Percentiles rank a stretch among this genome's conserved stretches.
phyloP scores from a whole-genome alignment of 2,329 filamentous ascomycete species.

The Ophiostoma angusticollis region DNA sequence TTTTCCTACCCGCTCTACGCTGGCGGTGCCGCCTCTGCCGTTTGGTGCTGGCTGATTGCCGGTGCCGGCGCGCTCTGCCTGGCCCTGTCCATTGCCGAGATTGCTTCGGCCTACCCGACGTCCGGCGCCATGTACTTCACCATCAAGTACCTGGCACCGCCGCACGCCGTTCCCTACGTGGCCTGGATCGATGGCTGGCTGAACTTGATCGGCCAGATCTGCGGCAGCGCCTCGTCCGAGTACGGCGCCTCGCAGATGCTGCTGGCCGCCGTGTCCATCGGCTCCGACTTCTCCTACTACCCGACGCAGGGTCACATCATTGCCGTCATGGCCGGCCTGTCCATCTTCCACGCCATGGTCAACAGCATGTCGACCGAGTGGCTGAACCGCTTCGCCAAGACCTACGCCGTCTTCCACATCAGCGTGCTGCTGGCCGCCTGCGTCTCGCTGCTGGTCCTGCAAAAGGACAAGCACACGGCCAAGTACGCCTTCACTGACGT shows the following conservation, averaged over 20 bases:
- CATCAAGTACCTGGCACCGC: conserved; percentile 38
- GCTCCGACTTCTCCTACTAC: conserved; percentile 31
- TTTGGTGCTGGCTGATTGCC: conserved; percentile 47
- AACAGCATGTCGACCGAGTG: conserved; percentile 44
- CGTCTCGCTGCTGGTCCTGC: conserved; percentile 37
- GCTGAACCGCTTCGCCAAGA: conserved; percentile 45
- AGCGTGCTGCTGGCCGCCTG: conserved; percentile 36
- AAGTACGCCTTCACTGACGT: conserved; percentile 43
- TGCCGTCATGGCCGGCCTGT: conserved; percentile 42
- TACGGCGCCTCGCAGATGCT: conserved; percentile 45
- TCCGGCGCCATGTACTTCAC: conserved; percentile 38
- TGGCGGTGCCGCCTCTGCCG: conserved; percentile 38
- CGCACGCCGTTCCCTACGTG: conserved; percentile 32
- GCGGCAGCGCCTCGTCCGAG: conserved; percentile 42
- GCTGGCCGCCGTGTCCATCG: conserved; percentile 41
- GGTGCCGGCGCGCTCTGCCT: conserved; percentile 45
- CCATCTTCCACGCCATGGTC: conserved; percentile 36
- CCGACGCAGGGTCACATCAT: conserved; percentile 34
- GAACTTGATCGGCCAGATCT: conserved; percentile 38
- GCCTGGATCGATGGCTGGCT: conserved; percentile 38
- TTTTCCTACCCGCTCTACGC: conserved; percentile 39
- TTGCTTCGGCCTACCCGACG: conserved; percentile 45
- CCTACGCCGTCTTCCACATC: conserved; percentile 45
- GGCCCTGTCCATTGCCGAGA: conserved; percentile 38
- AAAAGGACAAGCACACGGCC: conserved; percentile 36